These are phyloP conservation scores for Torulaspora microellipsoides DNA, from an alignment of 805 yeast genomes.

Conservation along the genomic window DNA sequence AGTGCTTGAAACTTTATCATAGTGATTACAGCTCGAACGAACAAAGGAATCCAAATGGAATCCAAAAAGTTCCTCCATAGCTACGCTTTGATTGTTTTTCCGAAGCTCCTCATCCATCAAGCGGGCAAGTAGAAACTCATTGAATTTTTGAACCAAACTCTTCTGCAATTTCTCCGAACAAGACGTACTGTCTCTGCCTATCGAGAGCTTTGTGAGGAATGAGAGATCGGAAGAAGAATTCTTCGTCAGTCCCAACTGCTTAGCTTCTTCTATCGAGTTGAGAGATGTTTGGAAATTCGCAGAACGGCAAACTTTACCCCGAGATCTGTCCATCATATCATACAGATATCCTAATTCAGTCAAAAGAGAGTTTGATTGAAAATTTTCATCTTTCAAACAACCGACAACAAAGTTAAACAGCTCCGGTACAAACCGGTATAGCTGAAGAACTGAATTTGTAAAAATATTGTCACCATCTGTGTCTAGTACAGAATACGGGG, in stretches of 20 bases:
- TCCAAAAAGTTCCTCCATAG: constrained; percentile 32
- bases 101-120: constrained; percentile 29
- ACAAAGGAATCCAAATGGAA: constrained; percentile 25
- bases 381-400: constrained; percentile 50
- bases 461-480: constrained; percentile 76
- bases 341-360: constrained; percentile 83
- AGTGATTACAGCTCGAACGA: constrained; percentile 25
- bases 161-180: constrained; percentile 13
- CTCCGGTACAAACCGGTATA: constrained; percentile 72
- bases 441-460: constrained; percentile 72
- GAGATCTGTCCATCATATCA: constrained; percentile 85
- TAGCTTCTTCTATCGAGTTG: constrained; percentile 44
- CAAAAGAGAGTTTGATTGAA: constrained; percentile 48
- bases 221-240: constrained; percentile 27
- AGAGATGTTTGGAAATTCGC: constrained; percentile 66
- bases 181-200: constrained; percentile 17
- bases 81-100: constrained; percentile 19
- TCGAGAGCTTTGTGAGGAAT: constrained; percentile 1
- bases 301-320: constrained; percentile 74
- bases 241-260: constrained; percentile 46
- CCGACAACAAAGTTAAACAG: constrained; percentile 60
- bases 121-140: constrained; percentile 23
- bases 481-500: constrained; percentile 79
- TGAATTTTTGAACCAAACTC: constrained; percentile 26
- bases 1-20: constrained; percentile 16